Base-by-base conservation (phyloP, 768 basidiomycete species). In the Trametes elegans region DNA sequence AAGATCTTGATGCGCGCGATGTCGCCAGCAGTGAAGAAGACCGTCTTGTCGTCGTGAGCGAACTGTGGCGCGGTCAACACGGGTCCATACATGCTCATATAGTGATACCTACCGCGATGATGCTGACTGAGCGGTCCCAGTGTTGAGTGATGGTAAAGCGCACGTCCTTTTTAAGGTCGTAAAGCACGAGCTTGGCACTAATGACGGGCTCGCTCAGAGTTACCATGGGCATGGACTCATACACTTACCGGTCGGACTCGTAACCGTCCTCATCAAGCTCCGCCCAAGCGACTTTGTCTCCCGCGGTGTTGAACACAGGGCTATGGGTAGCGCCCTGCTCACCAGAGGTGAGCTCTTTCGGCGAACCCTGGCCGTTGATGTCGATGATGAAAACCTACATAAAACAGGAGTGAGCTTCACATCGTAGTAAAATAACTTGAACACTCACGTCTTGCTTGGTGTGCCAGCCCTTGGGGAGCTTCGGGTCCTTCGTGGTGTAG, bases 221-320 rank as follows among this genome's bases (percentile, higher is more conserved):
- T 4, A 18, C 11, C 7, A 11, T 16, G 34, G 51, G 28, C 21
- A 48, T 7, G 40, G 27, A 26, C 49, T 7, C 13, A 27, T 23
- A 42, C 35, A 51, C n/a, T n/a, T 55, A 84, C 85, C 88, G 81
- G 71, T 96, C 95, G 47, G 87, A 79, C 70, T 98, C 95, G 62
- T 94, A 88, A 2, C 95, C 94, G 62, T 98, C 93, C 65, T 88
- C 68, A 47, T 86, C 84, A 58, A 94, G 79, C 68, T 98, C 90
- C 34, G 91, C 71, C 95, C 95, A 98, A 1, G 89, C 93, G 2
- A 82, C 83, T 68, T 87, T 87, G 44, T 78, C 78, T 0, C 87
- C 90, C 41, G 81, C 71, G 3, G 72, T 71, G 54, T 76, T 89
- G 68, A 96, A 83, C 7, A 82, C 79, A 0, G 92, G 87, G n/a